Evolutionary conservation across 495 filamentous ascomycete species (phyloP).

Genomic region (Mytilinidion resinicola): DNA sequence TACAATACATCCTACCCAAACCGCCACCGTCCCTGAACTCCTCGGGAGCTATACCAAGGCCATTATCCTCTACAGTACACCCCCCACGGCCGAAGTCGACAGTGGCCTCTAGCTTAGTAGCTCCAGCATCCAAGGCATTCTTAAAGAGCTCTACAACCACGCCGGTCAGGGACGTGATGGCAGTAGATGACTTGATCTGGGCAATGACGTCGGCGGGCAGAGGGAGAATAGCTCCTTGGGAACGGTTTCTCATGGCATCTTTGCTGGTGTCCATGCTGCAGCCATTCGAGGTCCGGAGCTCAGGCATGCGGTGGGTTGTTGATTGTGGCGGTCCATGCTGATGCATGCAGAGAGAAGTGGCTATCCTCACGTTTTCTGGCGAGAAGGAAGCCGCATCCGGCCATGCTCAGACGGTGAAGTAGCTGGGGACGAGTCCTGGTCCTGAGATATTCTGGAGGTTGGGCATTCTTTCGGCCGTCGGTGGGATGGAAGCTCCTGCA

Average conservation of each 20-base stretch:
- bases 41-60: slow-evolving; percentile 63
- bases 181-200: slow-evolving; percentile 82
- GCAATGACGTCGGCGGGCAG: slow-evolving; percentile 69
- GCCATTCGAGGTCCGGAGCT: neutral
- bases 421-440: neutral
- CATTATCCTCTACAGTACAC: slow-evolving; percentile 85
- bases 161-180: slow-evolving; percentile 65
- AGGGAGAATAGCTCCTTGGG: slow-evolving; percentile 47
- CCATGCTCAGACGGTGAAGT: neutral
- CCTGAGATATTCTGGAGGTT: no score
- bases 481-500: no score
- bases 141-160: slow-evolving; percentile 71
- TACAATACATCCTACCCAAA: slow-evolving; percentile 60
- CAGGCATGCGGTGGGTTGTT: neutral
- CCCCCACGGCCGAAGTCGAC: slow-evolving; percentile 72
- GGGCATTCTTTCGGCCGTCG: no score
- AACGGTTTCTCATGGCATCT: neutral
- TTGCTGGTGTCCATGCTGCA: neutral
- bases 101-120: slow-evolving; percentile 62
- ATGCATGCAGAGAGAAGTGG: neutral
- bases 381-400: neutral
- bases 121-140: slow-evolving; percentile 79
- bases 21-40: slow-evolving; percentile 69
- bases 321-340: neutral
- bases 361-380: neutral